A percentile compares a stretch with the other conserved stretches of the same genome.
Conservation (phyloP, 2,329 filamentous ascomycete species). For the Chaetothyriales sp. region DNA sequence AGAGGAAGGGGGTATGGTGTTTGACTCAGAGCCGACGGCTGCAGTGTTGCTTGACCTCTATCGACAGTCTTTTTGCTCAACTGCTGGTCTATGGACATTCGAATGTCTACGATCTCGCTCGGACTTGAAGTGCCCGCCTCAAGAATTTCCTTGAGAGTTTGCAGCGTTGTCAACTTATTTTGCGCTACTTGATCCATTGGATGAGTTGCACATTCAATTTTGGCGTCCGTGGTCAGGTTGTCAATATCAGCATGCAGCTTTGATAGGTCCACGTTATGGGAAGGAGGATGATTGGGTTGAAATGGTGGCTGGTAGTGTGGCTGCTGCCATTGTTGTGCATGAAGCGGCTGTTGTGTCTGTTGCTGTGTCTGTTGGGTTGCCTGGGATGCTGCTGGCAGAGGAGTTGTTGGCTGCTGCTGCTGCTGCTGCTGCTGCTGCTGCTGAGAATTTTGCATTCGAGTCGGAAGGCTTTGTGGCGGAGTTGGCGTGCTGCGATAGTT, state of each 20-base stretch:
- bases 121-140: conserved; percentile 15
- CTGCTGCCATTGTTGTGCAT: conserved; percentile 1
- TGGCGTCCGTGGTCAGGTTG: conserved; percentile 17
- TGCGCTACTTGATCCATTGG: conserved; percentile 15
- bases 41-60: conserved; percentile 23
- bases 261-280: conserved; percentile 41
- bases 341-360: not conserved
- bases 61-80: conserved; percentile 35
- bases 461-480: conserved; percentile 12
- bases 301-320: conserved; percentile 5
- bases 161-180: conserved; percentile 16
- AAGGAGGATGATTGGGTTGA: conserved; percentile 2
- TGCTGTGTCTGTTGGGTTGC: not conserved
- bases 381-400: not conserved
- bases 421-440: too few species aligned
- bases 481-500: conserved; percentile 16
- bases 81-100: conserved; percentile 15
- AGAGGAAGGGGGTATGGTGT: conserved; percentile 22
- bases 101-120: conserved; percentile 14
- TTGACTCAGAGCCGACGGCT: conserved; percentile 21
- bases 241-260: conserved; percentile 60
- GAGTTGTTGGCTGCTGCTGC: conserved; percentile 8
- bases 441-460: conserved; percentile 5
- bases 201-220: conserved; percentile 19
- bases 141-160: conserved; percentile 19